Conservation (phyloP, 176 grass and related monocot genomes). For the Bothriochloa decipiens region DNA sequence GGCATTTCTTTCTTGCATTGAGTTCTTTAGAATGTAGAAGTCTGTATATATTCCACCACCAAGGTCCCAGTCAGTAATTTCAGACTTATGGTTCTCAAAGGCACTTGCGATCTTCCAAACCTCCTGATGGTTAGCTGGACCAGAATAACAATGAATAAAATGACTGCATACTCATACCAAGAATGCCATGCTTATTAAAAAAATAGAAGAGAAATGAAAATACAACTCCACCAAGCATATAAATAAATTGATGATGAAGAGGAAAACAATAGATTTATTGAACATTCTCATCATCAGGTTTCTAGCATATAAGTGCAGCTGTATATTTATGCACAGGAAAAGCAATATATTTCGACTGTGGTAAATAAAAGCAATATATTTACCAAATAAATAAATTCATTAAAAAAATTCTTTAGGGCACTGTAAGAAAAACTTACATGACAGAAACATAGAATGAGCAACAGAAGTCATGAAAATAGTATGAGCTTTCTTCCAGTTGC, state of each 20-base stretch:
- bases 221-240: conserved; percentile 4
- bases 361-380: not conserved
- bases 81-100: conserved; percentile 81
- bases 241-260: conserved; percentile 2
- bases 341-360: not conserved
- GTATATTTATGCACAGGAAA: not conserved
- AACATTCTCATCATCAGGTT: conserved; percentile 13
- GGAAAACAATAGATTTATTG: not conserved
- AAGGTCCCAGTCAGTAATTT: conserved; percentile 95
- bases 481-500: conserved; percentile 83
- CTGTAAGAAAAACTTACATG: conserved; percentile 61
- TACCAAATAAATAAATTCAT: not conserved
- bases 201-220: conserved; percentile 16
- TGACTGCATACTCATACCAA: not conserved
- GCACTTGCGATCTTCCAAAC: conserved; percentile 77
- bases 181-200: not conserved
- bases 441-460: conserved; percentile 85
- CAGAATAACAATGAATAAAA: conserved; percentile 15
- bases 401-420: not conserved
- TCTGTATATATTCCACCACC: conserved; percentile 88
- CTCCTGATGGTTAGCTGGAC: conserved; percentile 74
- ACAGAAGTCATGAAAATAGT: conserved; percentile 85
- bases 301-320: not conserved
- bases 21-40: conserved; percentile 69
- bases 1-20: conserved; percentile 64